phyloP scores from a whole-genome alignment of 2,329 filamentous ascomycete genomes.

The Colletotrichum cuscutae region DNA sequence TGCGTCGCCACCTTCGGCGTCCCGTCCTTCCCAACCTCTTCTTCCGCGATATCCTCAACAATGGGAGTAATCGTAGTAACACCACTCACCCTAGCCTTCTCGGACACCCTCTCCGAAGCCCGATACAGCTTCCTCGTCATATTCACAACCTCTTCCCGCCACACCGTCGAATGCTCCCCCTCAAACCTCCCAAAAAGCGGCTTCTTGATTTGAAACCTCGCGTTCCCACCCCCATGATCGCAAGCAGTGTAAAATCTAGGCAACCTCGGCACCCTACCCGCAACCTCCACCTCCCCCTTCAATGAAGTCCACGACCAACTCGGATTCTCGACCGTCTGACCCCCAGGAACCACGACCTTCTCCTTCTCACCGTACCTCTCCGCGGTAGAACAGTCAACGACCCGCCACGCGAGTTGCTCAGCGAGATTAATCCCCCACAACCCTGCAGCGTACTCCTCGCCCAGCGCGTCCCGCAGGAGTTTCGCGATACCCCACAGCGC shows the following conservation, averaged over 20 bases:
- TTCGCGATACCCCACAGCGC: constrained; percentile 38
- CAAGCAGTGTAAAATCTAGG: not conserved
- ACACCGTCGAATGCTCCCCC: not conserved
- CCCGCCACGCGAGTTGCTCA: constrained; percentile 37
- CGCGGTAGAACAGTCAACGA: not conserved
- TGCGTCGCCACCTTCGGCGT: no score
- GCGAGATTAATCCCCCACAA: constrained; percentile 35
- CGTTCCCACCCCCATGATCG: not conserved
- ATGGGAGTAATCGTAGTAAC: not conserved
- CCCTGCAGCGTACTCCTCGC: constrained; percentile 26
- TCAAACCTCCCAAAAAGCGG: not conserved
- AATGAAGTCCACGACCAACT: constrained; percentile 12
- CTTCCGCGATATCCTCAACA: not conserved
- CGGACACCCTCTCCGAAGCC: not conserved
- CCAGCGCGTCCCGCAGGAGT: constrained; percentile 6
- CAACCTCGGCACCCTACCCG: not conserved
- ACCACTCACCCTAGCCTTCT: not conserved
- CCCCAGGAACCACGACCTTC: not conserved
- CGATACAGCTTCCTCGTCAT: not conserved
- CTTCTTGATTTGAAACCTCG: constrained; percentile 1
- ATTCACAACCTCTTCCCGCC: not conserved
- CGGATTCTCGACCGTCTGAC: not conserved
- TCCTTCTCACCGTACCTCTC: not conserved
- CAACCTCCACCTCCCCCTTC: not conserved
- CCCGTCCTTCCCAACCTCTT: not conserved